These are phyloP conservation scores for Diutina scorzettiae DNA, from an alignment of 1,139 yeast species.

Conservation along the genomic window DNA sequence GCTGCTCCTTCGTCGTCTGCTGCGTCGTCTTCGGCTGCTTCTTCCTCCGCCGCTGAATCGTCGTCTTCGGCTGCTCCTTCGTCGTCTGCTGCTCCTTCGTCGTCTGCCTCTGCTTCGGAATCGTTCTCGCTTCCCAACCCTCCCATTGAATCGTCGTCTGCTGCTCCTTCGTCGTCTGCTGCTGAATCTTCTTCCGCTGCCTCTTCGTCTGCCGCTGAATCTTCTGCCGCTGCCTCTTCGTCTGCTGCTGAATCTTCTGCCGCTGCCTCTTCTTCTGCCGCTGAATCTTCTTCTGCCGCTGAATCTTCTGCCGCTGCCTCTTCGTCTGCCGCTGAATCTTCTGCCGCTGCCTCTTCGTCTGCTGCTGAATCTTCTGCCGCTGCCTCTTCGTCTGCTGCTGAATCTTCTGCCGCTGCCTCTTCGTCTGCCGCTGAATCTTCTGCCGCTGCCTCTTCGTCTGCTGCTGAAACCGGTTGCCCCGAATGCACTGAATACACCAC, in stretches of 20 bases:
- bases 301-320: neutral
- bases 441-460: neutral
- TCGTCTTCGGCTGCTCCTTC: neutral
- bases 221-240: neutral
- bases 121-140: too few relatives aligned
- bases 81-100: neutral
- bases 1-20: neutral
- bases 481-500: constrained; percentile 1
- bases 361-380: neutral
- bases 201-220: neutral
- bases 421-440: neutral
- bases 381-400: neutral
- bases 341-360: neutral
- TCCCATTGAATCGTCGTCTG: too few relatives aligned
- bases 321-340: neutral
- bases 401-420: neutral
- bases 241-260: neutral
- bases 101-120: neutral
- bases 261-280: neutral
- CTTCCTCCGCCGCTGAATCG: neutral
- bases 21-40: neutral
- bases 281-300: neutral
- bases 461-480: neutral
- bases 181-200: neutral
- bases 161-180: neutral